phyloP scores from a whole-genome alignment of 768 basidiomycete species.

The Mycena maculata region DNA sequence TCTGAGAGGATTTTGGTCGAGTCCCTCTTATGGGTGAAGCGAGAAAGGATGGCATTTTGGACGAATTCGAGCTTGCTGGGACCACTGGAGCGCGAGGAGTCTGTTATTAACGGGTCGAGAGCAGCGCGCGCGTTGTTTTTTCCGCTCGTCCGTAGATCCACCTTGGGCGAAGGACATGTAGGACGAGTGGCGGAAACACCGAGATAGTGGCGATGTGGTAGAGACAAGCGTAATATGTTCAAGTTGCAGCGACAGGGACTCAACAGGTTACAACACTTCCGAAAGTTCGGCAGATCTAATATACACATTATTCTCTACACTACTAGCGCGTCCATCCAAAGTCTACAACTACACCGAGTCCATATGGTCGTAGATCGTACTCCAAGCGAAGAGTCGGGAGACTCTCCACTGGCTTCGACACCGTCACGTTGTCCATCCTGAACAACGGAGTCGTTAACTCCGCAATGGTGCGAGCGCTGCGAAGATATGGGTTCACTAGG shows the following conservation, averaged over 20 bases:
- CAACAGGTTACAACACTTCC: conserved; percentile 1
- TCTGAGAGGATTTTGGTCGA: conserved; percentile 81
- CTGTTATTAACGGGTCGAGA: conserved; percentile 52
- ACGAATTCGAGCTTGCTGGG: conserved; percentile 69
- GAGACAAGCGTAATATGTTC: conserved; percentile 18
- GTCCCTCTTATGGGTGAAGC: conserved; percentile 77
- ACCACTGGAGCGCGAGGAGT: conserved; percentile 45
- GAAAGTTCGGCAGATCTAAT: conserved; percentile 26
- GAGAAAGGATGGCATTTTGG: conserved; percentile 77
- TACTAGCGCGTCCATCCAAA: conserved; percentile 69
- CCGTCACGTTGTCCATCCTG: conserved; percentile 25
- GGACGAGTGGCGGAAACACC: conserved; percentile 7
- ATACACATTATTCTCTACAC: conserved; percentile 10
- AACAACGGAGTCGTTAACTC: conserved; percentile 4
- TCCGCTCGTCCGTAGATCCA: conserved; percentile 46
- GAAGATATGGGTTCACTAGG: conserved; percentile 23
- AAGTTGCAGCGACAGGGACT: not conserved
- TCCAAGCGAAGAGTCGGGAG: conserved; percentile 57
- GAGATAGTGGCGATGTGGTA: conserved; percentile 9
- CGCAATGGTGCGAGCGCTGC: conserved; percentile 6
- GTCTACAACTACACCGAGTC: conserved; percentile 79
- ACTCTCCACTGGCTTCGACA: conserved; percentile 32
- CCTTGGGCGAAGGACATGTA: conserved; percentile 53
- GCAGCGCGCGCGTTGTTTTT: conserved; percentile 54
- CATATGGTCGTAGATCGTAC: conserved; percentile 79